These are phyloP conservation scores for Pythium insidiosum DNA, from an alignment of 352 stramenopile species.

Conservation along the genomic window DNA sequence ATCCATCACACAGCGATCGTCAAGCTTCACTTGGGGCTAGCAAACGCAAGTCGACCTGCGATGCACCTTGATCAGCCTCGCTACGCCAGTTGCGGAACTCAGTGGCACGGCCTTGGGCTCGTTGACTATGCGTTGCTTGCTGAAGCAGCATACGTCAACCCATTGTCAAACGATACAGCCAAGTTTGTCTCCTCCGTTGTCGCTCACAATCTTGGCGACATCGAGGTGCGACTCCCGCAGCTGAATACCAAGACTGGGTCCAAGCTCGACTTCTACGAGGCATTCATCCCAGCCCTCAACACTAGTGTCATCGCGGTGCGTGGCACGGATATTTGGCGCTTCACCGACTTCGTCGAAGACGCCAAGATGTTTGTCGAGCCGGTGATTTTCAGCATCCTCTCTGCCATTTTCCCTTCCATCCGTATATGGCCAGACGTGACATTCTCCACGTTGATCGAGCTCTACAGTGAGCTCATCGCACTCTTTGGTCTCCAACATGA, in stretches of 20 bases:
- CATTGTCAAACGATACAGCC: slow-evolving; percentile 61
- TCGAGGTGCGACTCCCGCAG: slow-evolving; percentile 52
- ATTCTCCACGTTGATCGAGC: slow-evolving; percentile 79
- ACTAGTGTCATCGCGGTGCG: slow-evolving; percentile 83
- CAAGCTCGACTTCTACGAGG: slow-evolving; percentile 83
- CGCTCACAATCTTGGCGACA: slow-evolving; percentile 23
- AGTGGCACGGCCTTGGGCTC: slow-evolving; percentile 64
- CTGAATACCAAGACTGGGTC: slow-evolving; percentile 78
- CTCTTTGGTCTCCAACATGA: slow-evolving; percentile 85
- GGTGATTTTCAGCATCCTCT: slow-evolving; percentile 85
- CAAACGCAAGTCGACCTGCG: slow-evolving; percentile 20
- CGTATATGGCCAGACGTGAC: slow-evolving; percentile 88
- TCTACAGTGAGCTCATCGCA: slow-evolving; percentile 82
- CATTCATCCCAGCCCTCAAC: slow-evolving; percentile 67
- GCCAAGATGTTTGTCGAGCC: slow-evolving; percentile 90
- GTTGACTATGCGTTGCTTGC: slow-evolving; percentile 82
- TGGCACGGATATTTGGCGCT: slow-evolving; percentile 85
- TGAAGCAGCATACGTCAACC: slow-evolving; percentile 86
- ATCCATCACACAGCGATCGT: slow-evolving; percentile 84
- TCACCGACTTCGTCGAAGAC: slow-evolving; percentile 88
- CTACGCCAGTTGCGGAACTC: slow-evolving; percentile 72
- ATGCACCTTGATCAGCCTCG: slow-evolving; percentile 37
- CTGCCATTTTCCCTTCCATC: slow-evolving; percentile 86
- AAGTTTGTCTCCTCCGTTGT: slow-evolving; percentile 71
- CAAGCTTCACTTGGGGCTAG: slow-evolving; percentile 69